Evolutionary conservation across 2,329 filamentous ascomycete genomes (phyloP), one percentile per base, ranked within the genome.

Genomic region (Aspergillus clavatus): DNA sequence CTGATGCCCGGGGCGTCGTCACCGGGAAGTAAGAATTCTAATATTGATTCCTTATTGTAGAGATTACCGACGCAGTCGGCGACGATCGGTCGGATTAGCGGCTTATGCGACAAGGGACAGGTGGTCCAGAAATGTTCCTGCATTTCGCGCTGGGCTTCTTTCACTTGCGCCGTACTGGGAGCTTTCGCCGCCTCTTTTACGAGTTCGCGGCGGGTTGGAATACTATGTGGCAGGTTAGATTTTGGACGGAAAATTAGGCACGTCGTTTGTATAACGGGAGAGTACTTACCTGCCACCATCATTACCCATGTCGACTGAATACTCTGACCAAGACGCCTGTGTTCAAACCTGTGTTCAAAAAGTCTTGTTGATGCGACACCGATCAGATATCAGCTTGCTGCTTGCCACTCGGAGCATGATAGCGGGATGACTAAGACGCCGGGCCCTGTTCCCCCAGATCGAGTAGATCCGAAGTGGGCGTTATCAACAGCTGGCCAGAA

Each of bases 11-110:
- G 83, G 70, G 70, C 70, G 28, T 79, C 73, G 27, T 77, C 75
- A 36, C 71, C 70, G 0, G 74, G 74, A 1, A 87, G 71, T 2
- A 88, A 71, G 50, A 77, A 82, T 59, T 84, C 80, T 45, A 98
- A 76, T 16, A 97, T 78, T 0, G 89, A 83, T 63, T 97, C 90
- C 70, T 97, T 97, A 64, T 95, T 97, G 77, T 95, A 98, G 0
- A 98, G 77, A 16, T 83, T 83, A 1, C 94, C 94, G 4, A 80
- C 77, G 51, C 79, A 85, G 68, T 98, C 93, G 0, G 89, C 93
- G 0, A 95, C 90, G 12, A 90, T 80, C 4, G 87, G 86, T 36
- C 81, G 74, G 18, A 82, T 78, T 16, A 98, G 79, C 0, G 81
- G 79, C 47, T 83, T 81, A 52, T 86, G 85, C 1, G 88, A 94